Percentiles rank a stretch among this genome's conserved stretches.
phyloP scores from a whole-genome alignment of 345 rosid genomes.

The Lepidium sativum region DNA sequence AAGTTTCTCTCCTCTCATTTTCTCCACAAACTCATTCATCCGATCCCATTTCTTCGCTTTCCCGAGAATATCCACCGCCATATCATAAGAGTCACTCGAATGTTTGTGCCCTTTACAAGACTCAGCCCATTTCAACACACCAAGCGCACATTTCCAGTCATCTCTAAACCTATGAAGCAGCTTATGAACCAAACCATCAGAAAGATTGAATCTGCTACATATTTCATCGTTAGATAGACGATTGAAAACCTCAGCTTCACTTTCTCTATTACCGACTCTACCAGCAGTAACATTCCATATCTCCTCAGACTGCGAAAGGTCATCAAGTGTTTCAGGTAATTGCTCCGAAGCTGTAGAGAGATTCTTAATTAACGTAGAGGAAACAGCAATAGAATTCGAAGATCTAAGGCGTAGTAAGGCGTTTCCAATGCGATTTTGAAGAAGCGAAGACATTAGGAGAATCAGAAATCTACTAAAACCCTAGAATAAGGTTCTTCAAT shows the following conservation, averaged over 20 bases:
- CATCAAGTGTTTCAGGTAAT: conserved; percentile 8
- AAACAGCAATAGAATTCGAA: conserved; percentile 6
- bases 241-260: conserved; percentile 41
- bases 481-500: neutral
- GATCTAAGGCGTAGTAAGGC: conserved; percentile 12
- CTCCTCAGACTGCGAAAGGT: conserved; percentile 8
- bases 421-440: conserved; percentile 15
- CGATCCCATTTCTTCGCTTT: conserved; percentile 59
- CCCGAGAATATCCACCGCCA: conserved; percentile 65
- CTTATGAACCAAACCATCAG: conserved; percentile 38
- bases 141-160: conserved; percentile 79
- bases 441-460: conserved; percentile 28
- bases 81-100: conserved; percentile 37
- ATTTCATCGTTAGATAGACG: conserved; percentile 32
- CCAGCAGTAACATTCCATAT: conserved; percentile 23
- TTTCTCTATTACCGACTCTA: conserved; percentile 29
- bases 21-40: conserved; percentile 51
- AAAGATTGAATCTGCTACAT: conserved; percentile 34
- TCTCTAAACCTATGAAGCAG: conserved; percentile 58
- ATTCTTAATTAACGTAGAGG: conserved; percentile 7
- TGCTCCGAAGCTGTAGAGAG: conserved; percentile 13
- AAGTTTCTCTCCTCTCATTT: conserved; percentile 35
- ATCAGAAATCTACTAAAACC: neutral
- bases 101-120: conserved; percentile 37
- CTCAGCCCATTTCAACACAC: conserved; percentile 64